Evolutionary conservation across 2,329 filamentous ascomycete species (phyloP).

Genomic region (Fusarium domesticum): DNA sequence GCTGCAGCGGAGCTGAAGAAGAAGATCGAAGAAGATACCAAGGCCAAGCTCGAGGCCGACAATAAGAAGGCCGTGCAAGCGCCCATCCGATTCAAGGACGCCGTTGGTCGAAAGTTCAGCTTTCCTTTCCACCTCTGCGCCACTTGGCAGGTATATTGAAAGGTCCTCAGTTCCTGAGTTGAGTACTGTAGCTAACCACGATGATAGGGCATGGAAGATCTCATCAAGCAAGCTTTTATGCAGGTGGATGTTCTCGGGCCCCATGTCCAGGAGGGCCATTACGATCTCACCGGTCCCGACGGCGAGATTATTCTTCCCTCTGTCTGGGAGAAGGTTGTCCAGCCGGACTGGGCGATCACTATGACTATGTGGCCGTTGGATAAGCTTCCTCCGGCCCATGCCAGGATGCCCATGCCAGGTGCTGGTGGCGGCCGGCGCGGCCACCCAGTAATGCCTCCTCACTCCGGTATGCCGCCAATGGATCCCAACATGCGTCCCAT

Average conservation of each 20-base stretch:
- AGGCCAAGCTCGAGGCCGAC: conserved; percentile 46
- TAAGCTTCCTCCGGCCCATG: conserved; percentile 32
- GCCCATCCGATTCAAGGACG: conserved; percentile 87
- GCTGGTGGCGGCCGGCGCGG: conserved; percentile 10
- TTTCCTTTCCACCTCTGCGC: conserved; percentile 85
- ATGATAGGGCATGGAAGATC: conserved; percentile 74
- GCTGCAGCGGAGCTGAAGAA: conserved; percentile 60
- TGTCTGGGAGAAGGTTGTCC: conserved; percentile 77
- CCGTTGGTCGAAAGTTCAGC: conserved; percentile 85
- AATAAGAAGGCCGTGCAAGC: conserved; percentile 60
- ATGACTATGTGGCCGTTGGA: conserved; percentile 61
- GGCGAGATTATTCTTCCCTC: conserved; percentile 76
- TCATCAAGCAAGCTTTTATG: conserved; percentile 80
- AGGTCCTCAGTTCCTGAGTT: neutral
- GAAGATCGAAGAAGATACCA: conserved; percentile 55
- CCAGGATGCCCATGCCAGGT: conserved; percentile 8
- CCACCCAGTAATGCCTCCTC: conserved; percentile 8
- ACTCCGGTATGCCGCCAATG: no score
- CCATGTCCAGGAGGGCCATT: conserved; percentile 74
- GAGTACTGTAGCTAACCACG: conserved; percentile 23
- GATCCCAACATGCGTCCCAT: conserved; percentile 9
- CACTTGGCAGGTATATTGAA: conserved; percentile 70
- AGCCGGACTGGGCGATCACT: conserved; percentile 62
- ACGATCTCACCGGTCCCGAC: conserved; percentile 75
- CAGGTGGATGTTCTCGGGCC: conserved; percentile 74